These are phyloP conservation scores for Tetrahymena thermophila DNA, from an alignment of 73 alveolate genomes.

Conservation along the genomic window DNA sequence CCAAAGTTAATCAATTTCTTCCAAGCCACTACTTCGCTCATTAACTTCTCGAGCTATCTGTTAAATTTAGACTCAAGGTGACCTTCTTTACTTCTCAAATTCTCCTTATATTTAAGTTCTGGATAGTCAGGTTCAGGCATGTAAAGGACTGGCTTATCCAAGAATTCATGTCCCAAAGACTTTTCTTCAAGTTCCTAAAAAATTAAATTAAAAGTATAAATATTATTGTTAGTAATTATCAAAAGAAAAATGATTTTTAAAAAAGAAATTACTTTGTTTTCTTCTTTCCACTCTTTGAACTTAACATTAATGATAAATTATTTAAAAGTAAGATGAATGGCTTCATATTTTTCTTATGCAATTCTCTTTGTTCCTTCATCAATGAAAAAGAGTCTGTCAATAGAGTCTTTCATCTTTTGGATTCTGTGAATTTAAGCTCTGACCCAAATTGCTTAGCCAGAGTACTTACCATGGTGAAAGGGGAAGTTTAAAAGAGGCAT, in stretches of 20 bases:
- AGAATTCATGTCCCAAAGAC: conserved; percentile 2
- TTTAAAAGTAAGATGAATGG: conserved; percentile 57
- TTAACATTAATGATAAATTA: conserved; percentile 59
- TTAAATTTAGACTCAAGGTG: conserved; percentile 79
- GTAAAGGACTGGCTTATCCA: conserved; percentile 22
- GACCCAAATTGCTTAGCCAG: conserved; percentile 87
- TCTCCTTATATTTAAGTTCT: conserved; percentile 18
- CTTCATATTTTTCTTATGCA: conserved; percentile 67
- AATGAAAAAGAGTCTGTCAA: conserved; percentile 42
- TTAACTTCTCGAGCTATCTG: conserved; percentile 53
- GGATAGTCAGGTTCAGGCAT: conserved; percentile 24
- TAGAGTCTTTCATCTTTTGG: conserved; percentile 27
- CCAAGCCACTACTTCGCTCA: conserved; percentile 79
- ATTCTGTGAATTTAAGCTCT: conserved; percentile 52
- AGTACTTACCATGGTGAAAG: conserved; percentile 65
- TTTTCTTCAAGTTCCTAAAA: conserved; percentile 31
- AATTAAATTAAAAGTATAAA: not conserved
- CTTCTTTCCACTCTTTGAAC: conserved; percentile 70
- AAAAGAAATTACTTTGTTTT: conserved; percentile 51
- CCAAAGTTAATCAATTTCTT: conserved; percentile 73
- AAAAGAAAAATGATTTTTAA: not conserved
- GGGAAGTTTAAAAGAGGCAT: conserved; percentile 52
- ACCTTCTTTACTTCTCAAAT: conserved; percentile 26
- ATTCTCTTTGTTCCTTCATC: conserved; percentile 45
- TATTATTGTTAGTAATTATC: not conserved